Percentiles rank a stretch among this genome's conserved stretches.
These are phyloP conservation scores for Andrographis paniculata DNA, from an alignment of 305 asterid species.

Conservation along the genomic window DNA sequence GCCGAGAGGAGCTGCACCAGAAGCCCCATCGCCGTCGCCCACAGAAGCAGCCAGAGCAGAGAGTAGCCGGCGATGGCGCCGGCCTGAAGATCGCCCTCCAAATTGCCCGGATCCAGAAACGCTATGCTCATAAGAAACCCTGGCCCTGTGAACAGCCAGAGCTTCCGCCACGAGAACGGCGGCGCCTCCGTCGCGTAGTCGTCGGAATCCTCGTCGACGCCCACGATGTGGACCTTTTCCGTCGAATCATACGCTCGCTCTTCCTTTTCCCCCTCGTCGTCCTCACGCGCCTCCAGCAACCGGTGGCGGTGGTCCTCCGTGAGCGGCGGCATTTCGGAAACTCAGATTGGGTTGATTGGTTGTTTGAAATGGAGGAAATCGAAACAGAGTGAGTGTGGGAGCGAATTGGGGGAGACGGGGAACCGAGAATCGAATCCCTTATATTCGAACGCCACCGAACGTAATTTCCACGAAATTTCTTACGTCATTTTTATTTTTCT, in stretches of 20 bases:
- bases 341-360: background rate
- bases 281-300: conserved; percentile 28
- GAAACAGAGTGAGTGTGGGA: too few relatives aligned
- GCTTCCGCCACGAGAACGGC: conserved; percentile 87
- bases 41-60: conserved; percentile 70
- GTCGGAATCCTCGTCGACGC: conserved; percentile 31
- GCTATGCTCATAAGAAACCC: conserved; percentile 95
- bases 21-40: conserved; percentile 94
- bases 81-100: conserved; percentile 92
- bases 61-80: conserved; percentile 96
- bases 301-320: conserved; percentile 28
- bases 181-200: conserved; percentile 41
- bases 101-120: conserved; percentile 88
- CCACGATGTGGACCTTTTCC: conserved; percentile 56
- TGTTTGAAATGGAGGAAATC: background rate
- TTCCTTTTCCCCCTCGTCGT: conserved; percentile 28
- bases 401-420: background rate
- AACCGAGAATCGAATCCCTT: too few relatives aligned
- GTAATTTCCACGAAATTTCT: background rate
- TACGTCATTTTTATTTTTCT: background rate
- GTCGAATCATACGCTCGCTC: conserved; percentile 54
- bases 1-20: conserved; percentile 76
- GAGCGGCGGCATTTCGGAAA: conserved; percentile 30
- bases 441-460: too few relatives aligned
- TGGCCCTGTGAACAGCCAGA: conserved; percentile 93